phyloP scores from a whole-genome alignment of 805 yeast species.

The Schwanniomyces vanrijiae region DNA sequence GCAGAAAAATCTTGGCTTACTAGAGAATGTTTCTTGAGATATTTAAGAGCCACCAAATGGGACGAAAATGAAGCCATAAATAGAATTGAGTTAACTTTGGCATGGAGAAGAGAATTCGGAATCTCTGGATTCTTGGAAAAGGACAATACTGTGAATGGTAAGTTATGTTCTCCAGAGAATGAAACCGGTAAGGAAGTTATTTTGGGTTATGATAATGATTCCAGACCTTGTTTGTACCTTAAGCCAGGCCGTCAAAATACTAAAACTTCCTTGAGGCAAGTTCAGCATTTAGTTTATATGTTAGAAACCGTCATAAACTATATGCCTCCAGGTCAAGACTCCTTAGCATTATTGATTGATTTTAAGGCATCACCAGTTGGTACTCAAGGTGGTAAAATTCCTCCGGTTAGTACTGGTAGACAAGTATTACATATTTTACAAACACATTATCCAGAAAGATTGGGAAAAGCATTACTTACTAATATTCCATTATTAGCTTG shows the following conservation, averaged over 20 bases:
- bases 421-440: conserved; percentile 92
- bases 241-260: conserved; percentile 97
- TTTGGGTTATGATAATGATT: conserved; percentile 85
- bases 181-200: conserved; percentile 92
- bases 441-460: conserved; percentile 95
- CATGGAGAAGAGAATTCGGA: conserved; percentile 96
- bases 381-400: conserved; percentile 66
- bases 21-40: conserved; percentile 85
- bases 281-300: conserved; percentile 93
- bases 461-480: conserved; percentile 88
- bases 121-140: conserved; percentile 41
- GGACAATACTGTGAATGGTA: conserved; percentile 53
- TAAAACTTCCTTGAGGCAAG: conserved; percentile 83
- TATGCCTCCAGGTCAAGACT: conserved; percentile 97
- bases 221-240: conserved; percentile 88
- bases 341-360: conserved; percentile 86
- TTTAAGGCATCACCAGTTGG: conserved; percentile 76
- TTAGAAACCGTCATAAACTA: conserved; percentile 88
- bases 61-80: conserved; percentile 63
- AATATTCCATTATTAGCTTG: conserved; percentile 94
- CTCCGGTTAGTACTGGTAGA: conserved; percentile 86
- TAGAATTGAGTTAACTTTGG: conserved; percentile 73
- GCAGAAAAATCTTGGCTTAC: conserved; percentile 91
- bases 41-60: conserved; percentile 95
- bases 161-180: conserved; percentile 62